Evolutionary conservation across 2,329 filamentous ascomycete species (phyloP).

Genomic region (Simplicillium aogashimaense): DNA sequence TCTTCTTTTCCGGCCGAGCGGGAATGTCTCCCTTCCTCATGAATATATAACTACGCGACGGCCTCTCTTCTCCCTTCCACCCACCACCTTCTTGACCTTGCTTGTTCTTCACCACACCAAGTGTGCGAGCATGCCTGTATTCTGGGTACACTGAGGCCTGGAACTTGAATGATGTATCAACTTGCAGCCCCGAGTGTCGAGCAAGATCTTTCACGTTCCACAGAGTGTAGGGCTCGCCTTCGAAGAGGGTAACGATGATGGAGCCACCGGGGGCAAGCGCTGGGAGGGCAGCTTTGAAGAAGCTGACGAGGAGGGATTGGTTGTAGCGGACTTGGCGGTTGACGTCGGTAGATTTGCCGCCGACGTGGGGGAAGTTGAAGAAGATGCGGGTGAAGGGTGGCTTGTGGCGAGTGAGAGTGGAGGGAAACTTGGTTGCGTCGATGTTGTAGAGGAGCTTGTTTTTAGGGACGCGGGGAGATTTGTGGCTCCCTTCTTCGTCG

Average conservation of each 20-base stretch:
- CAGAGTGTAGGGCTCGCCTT: conserved; percentile 85
- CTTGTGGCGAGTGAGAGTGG: conserved; percentile 24
- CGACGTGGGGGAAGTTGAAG: conserved; percentile 97
- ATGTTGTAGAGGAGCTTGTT: conserved; percentile 47
- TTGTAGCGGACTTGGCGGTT: conserved; percentile 92
- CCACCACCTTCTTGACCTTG: conserved; percentile 30
- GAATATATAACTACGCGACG: conserved; percentile 52
- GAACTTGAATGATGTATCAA: conserved; percentile 63
- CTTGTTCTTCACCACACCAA: conserved; percentile 51
- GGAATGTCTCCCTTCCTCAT: conserved; percentile 44
- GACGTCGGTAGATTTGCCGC: conserved; percentile 83
- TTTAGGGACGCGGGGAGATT: conserved; percentile 10
- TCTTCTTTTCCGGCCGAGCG: conserved; percentile 16
- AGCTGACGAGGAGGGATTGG: conserved; percentile 64
- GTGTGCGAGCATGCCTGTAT: conserved; percentile 63
- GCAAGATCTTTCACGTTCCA: conserved; percentile 91
- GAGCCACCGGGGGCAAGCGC: conserved; percentile 43
- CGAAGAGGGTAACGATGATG: conserved; percentile 81
- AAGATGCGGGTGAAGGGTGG: conserved; percentile 63
- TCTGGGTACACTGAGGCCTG: conserved; percentile 57
- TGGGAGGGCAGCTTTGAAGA: conserved; percentile 47
- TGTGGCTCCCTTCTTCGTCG: conserved; percentile 8
- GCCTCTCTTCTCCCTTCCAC: conserved; percentile 31
- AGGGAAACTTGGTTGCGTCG: conserved; percentile 55
- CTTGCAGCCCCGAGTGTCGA: conserved; percentile 62